Percentiles rank a stretch among this genome's conserved stretches.
These are phyloP conservation scores for Limnanthes douglasii DNA, from an alignment of 345 rosid species.

Conservation along the genomic window DNA sequence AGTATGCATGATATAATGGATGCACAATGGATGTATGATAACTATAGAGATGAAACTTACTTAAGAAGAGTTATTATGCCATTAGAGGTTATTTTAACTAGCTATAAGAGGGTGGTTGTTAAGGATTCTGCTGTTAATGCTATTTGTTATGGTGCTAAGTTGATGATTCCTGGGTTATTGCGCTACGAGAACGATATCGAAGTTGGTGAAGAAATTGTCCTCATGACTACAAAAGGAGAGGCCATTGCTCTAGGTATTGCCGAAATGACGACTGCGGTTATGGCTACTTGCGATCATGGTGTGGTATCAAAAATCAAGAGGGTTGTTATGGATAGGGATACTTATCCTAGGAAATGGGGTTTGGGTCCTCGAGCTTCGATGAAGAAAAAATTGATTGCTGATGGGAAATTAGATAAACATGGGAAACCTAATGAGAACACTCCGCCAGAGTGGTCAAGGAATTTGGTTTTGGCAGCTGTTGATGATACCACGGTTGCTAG, in stretches of 20 bases:
- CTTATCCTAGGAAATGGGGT: conserved; percentile 95
- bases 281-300: conserved; percentile 95
- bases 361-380: conserved; percentile 76
- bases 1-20: conserved; percentile 97
- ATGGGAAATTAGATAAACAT: conserved; percentile 82
- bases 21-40: conserved; percentile 79
- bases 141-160: conserved; percentile 87
- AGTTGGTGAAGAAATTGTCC: conserved; percentile 78
- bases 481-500: conserved; percentile 70
- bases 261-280: conserved; percentile 93
- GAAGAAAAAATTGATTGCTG: conserved; percentile 77
- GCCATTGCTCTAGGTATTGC: conserved; percentile 89
- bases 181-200: conserved; percentile 89
- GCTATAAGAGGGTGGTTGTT: conserved; percentile 86
- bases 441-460: conserved; percentile 74
- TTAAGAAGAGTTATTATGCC: conserved; percentile 91
- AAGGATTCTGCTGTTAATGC: conserved; percentile 96
- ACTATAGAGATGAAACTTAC: conserved; percentile 51
- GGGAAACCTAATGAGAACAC: conserved; percentile 76
- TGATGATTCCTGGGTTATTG: conserved; percentile 84
- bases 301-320: conserved; percentile 94
- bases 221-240: conserved; percentile 97
- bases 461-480: conserved; percentile 53
- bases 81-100: conserved; percentile 65
- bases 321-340: conserved; percentile 96